Evolutionary conservation across 108 stramenopile genomes (phyloP).

Genomic region (Aurantiochytrium sp.): DNA sequence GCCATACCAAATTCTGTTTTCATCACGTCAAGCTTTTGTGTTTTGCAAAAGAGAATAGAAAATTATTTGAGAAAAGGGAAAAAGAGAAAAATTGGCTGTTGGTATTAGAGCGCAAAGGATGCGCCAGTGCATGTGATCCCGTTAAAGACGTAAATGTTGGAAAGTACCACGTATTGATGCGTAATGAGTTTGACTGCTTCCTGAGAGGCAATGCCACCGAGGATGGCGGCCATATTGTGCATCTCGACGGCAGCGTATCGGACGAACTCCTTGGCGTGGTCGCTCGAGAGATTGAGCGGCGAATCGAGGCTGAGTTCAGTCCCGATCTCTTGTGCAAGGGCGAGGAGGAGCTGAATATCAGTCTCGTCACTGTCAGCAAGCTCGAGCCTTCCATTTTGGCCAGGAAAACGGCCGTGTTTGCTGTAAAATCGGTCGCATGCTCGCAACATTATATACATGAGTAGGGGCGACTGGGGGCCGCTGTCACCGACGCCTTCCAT

Average conservation of each 20-base stretch:
- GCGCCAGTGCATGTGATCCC: constrained; percentile 80
- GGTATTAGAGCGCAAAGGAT: constrained; percentile 57
- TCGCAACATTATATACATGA: constrained; percentile 72
- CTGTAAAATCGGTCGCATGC: constrained; percentile 66
- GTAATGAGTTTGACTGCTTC: constrained; percentile 93
- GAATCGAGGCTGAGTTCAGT: constrained; percentile 44
- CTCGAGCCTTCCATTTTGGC: constrained; percentile 36
- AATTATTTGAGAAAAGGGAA: no score
- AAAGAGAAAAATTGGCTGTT: neutral
- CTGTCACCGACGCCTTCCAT: constrained; percentile 5
- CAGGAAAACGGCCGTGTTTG: constrained; percentile 63
- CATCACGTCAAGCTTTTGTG: no score
- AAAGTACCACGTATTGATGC: constrained; percentile 73
- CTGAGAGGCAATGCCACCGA: constrained; percentile 86
- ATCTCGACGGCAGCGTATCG: constrained; percentile 78
- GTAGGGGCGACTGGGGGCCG: constrained; percentile 50
- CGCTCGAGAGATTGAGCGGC: constrained; percentile 35
- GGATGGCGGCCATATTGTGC: constrained; percentile 71
- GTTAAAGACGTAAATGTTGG: constrained; percentile 87
- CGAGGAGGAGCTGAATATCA: constrained; percentile 52
- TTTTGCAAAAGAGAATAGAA: no score
- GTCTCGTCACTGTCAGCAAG: constrained; percentile 40
- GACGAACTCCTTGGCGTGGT: constrained; percentile 62
- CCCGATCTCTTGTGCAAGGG: constrained; percentile 40
- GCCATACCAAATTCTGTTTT: no score